Base-by-base conservation (phyloP, 495 filamentous ascomycete species). In the Pyrenula aspistea region DNA sequence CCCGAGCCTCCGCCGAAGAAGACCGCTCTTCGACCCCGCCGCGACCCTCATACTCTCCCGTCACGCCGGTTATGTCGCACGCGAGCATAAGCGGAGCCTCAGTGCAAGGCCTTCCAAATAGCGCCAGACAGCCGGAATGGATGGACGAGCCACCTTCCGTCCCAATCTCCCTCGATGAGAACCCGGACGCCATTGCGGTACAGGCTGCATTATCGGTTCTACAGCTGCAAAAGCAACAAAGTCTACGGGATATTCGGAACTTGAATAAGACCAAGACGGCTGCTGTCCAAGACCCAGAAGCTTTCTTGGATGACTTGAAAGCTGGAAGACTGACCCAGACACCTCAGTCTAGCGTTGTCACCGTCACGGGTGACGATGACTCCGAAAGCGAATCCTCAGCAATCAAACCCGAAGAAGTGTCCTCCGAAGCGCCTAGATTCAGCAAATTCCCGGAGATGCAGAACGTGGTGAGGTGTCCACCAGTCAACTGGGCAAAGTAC, bases 401-500 rank as follows among this genome's bases (percentile, higher is more conserved):
- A n/a, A 55, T 58, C 24, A 59, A 57, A 15, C 56, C 20, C 24
- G 53, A 65, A 62, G 21, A 76, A 63, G 69, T 53, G 62, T 56
- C 21, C 58, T 53, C 10, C 53, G 57, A 25, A 1, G 51, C 19
- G 52, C 68, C 68, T n/a, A 62, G 59, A 2, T 73, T 83, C 25
- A 74, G 72, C 19, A 73, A 68, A 21, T 77, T 96, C 1, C 90
- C 91, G 0, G 76, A 74, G 20, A 81, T 87, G n/a, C 91, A 96
- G 71, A 89, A 83, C 61, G 72, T 96, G 1, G 81, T 93, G 10
- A 84, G 90, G 31, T 86, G 82, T 73, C 91, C 91, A 22, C 84
- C 88, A 1, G 80, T 96, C 57, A 94, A 94, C 72, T 96, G 91
- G 91, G 80, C 81, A 3, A 89, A 94, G 65, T 96, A 96, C 66